Base-by-base conservation (phyloP, 2,329 filamentous ascomycete species). In the Aspergillus sp. region DNA sequence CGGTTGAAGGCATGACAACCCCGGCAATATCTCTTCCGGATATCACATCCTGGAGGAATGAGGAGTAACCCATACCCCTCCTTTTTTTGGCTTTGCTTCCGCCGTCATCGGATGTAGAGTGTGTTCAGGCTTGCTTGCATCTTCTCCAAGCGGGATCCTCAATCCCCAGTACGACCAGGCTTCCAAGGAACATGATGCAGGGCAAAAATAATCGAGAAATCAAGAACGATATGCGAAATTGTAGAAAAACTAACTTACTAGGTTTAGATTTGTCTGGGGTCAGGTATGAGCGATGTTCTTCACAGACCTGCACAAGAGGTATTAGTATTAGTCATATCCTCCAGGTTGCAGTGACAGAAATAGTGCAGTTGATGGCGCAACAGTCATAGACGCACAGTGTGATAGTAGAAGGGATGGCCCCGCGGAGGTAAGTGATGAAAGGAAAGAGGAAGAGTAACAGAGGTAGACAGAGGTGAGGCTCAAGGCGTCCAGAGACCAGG, bases 221-320 rank as follows among this genome's bases (percentile, higher is more conserved):
- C 53, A 32, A 32, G 9, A 4, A 28, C 2, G 5, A 36, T 19
- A 15, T 28, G n/a, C 23, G 10, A 36, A 32, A 55, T 23, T 36
- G 45, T 45, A 48, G 55, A 12, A 32, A 28, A 21, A 19, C 30
- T 25, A 15, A 30, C 57, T 58, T 54, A 58, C 57, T 50, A 28
- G 30, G 28, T 58, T 25, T 48, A 9, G 53, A 36, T 36, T n/a
- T 43, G 23, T 50, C n/a, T 7, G 2, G n/a, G 25, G 12, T 17
- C 30, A 30, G 15, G 38, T 21, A 55, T 25, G 38, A 19, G 28
- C 47, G 9, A 50, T 45, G 2, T 30, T 30, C 23, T 50, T 17
- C 23, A 32, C 15, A 12, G 47, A 12, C 47, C 47, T 50, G 47
- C 15, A 32, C 15, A 32, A 32, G 25, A 28, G n/a, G 23, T n/a